Base-by-base conservation (phyloP, 345 rosid species). In the Carallia brachiata region DNA sequence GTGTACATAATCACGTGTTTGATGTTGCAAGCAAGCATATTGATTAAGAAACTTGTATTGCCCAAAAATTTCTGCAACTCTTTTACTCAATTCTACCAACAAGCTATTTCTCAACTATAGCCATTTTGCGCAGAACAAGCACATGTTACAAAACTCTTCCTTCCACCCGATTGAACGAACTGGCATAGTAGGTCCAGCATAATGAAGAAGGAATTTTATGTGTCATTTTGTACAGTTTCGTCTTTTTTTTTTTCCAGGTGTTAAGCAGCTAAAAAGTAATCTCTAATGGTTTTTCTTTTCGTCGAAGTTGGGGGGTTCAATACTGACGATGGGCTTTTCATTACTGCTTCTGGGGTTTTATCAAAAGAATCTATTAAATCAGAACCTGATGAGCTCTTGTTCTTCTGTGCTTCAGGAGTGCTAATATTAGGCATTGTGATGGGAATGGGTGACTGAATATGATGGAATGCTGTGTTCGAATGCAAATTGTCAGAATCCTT, bases 231-330 rank as follows among this genome's bases (percentile, higher is more conserved):
- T 44, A 13, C 16, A 1, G 32, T 23, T 1, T 0, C 30, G 40
- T 47, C 6, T 4, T 18, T 18, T 12, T 4, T 8, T 1, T 31
- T 54, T 34, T 27, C 17, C 16, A 3, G 53, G 6, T n/a, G 62
- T 47, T 65, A 79, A 65, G 86, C 74, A 66, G 83, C 84, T 30
- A 85, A 69, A 64, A 95, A 92, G 80, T 95, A 95, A 82, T 95
- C 97, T 50, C 90, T 82, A 70, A 95, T 92, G 10, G 96, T 95
- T 82, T 80, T 87, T 67, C 97, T 83, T 87, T 87, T 91, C 79
- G 85, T 77, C 0, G 97, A 92, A 75, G 96, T 86, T 71, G 94
- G 99, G 48, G 92, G 96, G 59, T 83, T 89, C 79, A 92, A 68
- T 15, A 95, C 97, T 48, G 97, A 95, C 55, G 90, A 84, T 44